Evolutionary conservation across 805 yeast genomes (phyloP), one percentile per base, ranked within the genome.

Genomic region (Hanseniaspora thailandica): DNA sequence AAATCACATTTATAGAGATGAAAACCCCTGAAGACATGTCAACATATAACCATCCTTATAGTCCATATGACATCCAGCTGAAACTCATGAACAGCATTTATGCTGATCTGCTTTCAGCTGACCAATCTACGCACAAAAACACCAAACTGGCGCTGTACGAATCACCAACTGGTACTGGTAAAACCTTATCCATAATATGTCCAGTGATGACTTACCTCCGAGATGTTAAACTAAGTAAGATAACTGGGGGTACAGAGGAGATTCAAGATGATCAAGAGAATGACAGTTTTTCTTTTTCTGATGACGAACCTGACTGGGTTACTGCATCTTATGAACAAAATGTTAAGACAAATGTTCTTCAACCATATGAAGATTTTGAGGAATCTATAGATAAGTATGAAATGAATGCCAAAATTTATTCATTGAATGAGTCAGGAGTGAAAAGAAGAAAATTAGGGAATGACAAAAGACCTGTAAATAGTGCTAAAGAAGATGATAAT

Each of bases 161-260:
- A 63, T 82, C 93, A 55, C 97, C 97, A 0, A 89, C 97, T 0
- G 97, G 97, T 6, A 86, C 89, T 1, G 97, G 97, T 2, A 89
- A 89, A 66, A 88, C 97, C 0, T 69, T 90, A 2, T 86, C 96
- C 0, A 67, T 89, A 45, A 84, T 90, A 3, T 90, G 97, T 63
- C 78, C 94, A 0, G 71, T 90, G 0, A 74, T 89, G 76, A 78
- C 89, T 0, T 89, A 96, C 95, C 69, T 89, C 33, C 65, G 90
- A 54, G 72, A 77, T 20, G 66, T 74, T 57, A 76, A 77, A 56
- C 59, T 41, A 6, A 34, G 22, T 2, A 31, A 40, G 19, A 31
- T 46, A 19, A 47, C 15, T 17, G 19, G 26, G 3, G 17, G 4
- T 10, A 12, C 36, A 17, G 60, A 58, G 23, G 54, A 60, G 57